phyloP scores from a whole-genome alignment of 2,329 filamentous ascomycete species.

The Albophoma yamanashiensis region DNA sequence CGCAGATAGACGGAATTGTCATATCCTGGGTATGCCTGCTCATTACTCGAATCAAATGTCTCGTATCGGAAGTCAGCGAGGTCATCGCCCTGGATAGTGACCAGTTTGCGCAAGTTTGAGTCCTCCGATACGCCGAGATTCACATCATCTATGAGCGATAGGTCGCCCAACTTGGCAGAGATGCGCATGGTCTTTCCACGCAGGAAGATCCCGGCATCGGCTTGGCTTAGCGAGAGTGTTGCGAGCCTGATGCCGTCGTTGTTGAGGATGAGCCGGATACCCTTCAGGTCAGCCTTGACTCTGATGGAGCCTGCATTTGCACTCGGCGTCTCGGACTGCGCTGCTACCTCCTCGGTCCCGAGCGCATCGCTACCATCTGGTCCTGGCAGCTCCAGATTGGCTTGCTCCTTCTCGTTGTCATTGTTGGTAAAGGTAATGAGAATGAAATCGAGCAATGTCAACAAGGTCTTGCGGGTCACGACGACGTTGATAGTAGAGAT shows the following conservation, averaged over 20 bases:
- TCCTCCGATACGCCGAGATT: slow-evolving; percentile 77
- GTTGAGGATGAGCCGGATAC: slow-evolving; percentile 88
- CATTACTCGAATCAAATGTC: slow-evolving; percentile 69
- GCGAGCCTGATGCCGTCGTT: slow-evolving; percentile 94
- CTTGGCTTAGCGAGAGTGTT: slow-evolving; percentile 84
- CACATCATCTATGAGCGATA: slow-evolving; percentile 86
- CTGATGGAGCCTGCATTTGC: slow-evolving; percentile 62
- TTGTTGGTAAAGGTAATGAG: slow-evolving; percentile 76
- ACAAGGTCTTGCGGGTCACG: slow-evolving; percentile 82
- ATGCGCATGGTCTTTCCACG: slow-evolving; percentile 80
- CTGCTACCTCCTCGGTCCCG: slow-evolving; percentile 22
- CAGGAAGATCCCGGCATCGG: slow-evolving; percentile 82
- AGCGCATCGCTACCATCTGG: slow-evolving; percentile 20
- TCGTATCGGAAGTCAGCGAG: slow-evolving; percentile 96
- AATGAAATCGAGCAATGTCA: slow-evolving; percentile 90
- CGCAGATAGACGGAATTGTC: slow-evolving; percentile 85
- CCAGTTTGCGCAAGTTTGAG: slow-evolving; percentile 73
- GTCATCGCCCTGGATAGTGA: slow-evolving; percentile 92
- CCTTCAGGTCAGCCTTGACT: slow-evolving; percentile 88
- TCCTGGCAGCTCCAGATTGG: slow-evolving; percentile 24
- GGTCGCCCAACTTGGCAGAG: slow-evolving; percentile 73
- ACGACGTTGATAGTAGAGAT: slow-evolving; percentile 95
- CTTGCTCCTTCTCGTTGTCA: slow-evolving; percentile 30
- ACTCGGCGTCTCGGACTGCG: slow-evolving; percentile 23
- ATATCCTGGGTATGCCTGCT: slow-evolving; percentile 77